Base-by-base conservation (phyloP, 345 rosid species). In the Mercurialis annua region DNA sequence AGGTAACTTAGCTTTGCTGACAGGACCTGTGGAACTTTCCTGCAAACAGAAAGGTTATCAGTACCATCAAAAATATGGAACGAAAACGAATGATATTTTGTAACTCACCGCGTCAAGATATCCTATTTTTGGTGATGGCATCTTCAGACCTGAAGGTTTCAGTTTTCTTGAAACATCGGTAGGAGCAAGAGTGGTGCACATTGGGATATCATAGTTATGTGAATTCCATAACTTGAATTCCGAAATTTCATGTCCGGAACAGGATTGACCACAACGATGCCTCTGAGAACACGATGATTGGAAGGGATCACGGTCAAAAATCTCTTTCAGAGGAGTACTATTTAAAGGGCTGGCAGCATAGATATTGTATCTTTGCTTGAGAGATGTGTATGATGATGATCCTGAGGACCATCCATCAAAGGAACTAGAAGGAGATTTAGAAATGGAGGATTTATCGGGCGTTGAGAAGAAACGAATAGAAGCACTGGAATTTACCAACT, bases 401-500 rank as follows among this genome's bases (percentile, higher is more conserved):
- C 59, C 73, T 8, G 76, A 60, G 61, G 77, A 75, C 66, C 66
- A 72, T 36, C 49, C 67, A 55, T 60, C 57, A 9, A 57, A 17
- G 42, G 74, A 75, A 54, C 59, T 71, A 33, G 68, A 38, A 30
- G 74, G 82, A 60, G 80, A 72, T 5, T 58, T 10, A 58, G 42
- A 46, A 26, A 68, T 44, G 1, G 78, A 52, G 5, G 55, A 74
- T 16, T 74, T 67, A n/a, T n/a, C n/a, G 6, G 73, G 64, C 9
- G 66, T 70, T 47, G 78, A 58, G 49, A 51, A 36, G 2, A 66
- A 64, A 31, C 31, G 29, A 26, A 42, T 42, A 21, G 67, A 55
- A 61, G 61, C 73, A 30, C 61, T 54, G 40, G 78, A 75, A 59
- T 59, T 59, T 33, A 50, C 14, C 42, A 24, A 21, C 43, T 51